Percentiles rank a stretch among this genome's conserved stretches.
Conservation (phyloP, 176 grass and related monocot species). For the Bromus sterilis region DNA sequence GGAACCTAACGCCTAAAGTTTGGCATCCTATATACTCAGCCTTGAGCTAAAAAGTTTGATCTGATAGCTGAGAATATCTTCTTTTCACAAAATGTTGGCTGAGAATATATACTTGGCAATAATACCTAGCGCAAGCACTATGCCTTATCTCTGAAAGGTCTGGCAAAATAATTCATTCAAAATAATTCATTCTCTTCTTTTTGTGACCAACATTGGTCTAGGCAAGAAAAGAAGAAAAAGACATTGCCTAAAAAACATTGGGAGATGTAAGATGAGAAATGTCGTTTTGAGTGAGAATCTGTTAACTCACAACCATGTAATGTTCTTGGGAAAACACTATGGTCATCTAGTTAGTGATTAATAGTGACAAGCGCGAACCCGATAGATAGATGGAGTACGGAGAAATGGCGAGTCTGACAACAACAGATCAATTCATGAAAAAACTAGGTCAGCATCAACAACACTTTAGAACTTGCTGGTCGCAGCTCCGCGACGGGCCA, state of each 20-base stretch:
- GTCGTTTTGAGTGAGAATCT: background rate
- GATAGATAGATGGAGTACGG: too few species aligned
- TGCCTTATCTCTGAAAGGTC: background rate
- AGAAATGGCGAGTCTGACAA: background rate
- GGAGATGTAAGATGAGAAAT: background rate
- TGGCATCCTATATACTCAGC: background rate
- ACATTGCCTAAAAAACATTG: too few species aligned
- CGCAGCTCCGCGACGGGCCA: background rate
- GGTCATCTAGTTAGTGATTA: background rate
- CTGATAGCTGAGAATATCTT: background rate
- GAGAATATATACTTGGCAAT: background rate
- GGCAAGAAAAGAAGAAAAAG: too few species aligned
- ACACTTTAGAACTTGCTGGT: background rate
- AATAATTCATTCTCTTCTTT: background rate
- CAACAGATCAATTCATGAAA: background rate
- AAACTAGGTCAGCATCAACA: conserved; percentile 18
- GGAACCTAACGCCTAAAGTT: background rate
- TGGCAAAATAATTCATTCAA: background rate
- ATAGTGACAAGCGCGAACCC: background rate
- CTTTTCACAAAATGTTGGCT: background rate
- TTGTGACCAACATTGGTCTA: background rate
- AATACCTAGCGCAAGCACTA: background rate
- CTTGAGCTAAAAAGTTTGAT: conserved; percentile 5
- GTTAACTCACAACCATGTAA: background rate
- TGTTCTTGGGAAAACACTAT: background rate